Conservation (phyloP, 1,139 yeast genomes). For the Suzukiozyma palmioleophila region DNA sequence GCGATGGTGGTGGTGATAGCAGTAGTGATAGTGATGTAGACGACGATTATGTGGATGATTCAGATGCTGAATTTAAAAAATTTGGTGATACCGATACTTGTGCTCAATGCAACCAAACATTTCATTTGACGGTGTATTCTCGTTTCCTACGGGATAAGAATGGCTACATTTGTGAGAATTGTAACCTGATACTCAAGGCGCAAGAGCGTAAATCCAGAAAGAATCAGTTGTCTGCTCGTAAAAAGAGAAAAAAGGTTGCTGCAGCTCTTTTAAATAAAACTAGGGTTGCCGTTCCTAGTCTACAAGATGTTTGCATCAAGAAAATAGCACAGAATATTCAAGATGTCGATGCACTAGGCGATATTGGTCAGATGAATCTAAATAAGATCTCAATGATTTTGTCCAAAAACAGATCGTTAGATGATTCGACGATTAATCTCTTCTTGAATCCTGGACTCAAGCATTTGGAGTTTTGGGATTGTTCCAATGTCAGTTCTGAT, state of each 20-base stretch:
- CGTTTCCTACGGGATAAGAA: conserved; percentile 43
- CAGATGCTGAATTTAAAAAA: conserved; percentile 19
- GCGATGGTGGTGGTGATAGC: conserved; percentile 26
- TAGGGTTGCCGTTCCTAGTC: conserved; percentile 56
- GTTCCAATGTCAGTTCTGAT: conserved; percentile 70
- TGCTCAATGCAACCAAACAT: conserved; percentile 53
- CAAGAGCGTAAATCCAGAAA: conserved; percentile 43
- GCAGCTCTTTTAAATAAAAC: conserved; percentile 75
- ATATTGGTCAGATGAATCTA: conserved; percentile 64
- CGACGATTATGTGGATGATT: conserved; percentile 22
- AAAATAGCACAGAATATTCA: conserved; percentile 69
- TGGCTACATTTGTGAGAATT: conserved; percentile 65
- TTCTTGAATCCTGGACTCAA: conserved; percentile 61
- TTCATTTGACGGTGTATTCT: conserved; percentile 64
- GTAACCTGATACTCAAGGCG: conserved; percentile 46
- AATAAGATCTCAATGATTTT: conserved; percentile 68
- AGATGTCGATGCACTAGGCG: conserved; percentile 75
- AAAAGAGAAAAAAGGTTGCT: conserved; percentile 73
- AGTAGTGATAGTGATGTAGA: conserved; percentile 27
- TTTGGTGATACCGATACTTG: conserved; percentile 53
- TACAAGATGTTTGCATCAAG: conserved; percentile 78
- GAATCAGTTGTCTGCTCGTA: conserved; percentile 60
- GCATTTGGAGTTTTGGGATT: conserved; percentile 80
- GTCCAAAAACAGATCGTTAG: conserved; percentile 74
- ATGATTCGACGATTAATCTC: conserved; percentile 64